Evolutionary conservation across 2,329 filamentous ascomycete genomes (phyloP), one percentile per base, ranked within the genome.

Genomic region (Helicocarpus griseus): DNA sequence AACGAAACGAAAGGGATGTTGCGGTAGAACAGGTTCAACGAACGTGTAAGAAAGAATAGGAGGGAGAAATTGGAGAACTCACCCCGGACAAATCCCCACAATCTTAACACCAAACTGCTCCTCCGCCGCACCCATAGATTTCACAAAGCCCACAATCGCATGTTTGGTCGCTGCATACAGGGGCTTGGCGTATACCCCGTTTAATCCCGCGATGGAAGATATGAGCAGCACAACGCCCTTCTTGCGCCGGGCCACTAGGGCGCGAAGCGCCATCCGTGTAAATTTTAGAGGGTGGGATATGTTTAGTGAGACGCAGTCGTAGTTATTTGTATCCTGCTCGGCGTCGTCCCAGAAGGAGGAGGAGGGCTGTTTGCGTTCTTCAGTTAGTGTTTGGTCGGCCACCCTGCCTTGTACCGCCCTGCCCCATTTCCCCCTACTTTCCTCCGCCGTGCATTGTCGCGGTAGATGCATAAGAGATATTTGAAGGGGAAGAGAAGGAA

Each of bases 151-250:
- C 4, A 69, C 62, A n/a, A 70, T 49, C 1, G 65, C 68, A 49
- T 70, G 67, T 53, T 72, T 72, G 5, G 60, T 60, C 0, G 69
- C 66, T 46, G 54, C 57, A 54, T 71, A 72, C 9, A 72, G 31
- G 13, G 68, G 57, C 5, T 58, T 53, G n/a, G 57, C 52, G 48
- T 65, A 69, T 3, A 53, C 41, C 13, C 48, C 48, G 14, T 48
- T 7, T 22, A 53, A 58, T 1, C 69, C 69, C 0, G 68, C 66
- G 0, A 65, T 45, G 8, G 62, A 66, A 1, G 66, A 57, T 1
- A 67, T 55, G 21, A 67, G 57, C 7, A 68, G 43, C 2, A 71
- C 59, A 1, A 70, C 65, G 19, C 66, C 66, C 43, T 63, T 65
- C 55, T 70, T 70, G 24, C 66, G 59, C 2, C 57, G 57, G 1